Evolutionary conservation across 2,329 filamentous ascomycete genomes (phyloP).

Genomic region (Pestalotiopsis fici): DNA sequence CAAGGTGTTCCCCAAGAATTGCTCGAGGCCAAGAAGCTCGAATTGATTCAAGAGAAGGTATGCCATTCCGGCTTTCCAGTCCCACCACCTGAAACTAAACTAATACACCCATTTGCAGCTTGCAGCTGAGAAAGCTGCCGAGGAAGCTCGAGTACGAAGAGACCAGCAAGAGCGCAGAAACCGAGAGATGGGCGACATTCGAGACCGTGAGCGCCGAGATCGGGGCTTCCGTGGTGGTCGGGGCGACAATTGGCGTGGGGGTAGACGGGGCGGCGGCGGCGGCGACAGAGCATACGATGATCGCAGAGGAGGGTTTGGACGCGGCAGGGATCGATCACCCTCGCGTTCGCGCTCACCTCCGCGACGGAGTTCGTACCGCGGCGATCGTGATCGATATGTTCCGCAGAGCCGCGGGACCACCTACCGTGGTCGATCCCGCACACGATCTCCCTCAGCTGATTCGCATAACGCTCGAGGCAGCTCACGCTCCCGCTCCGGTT

Average conservation of each 20-base stretch:
- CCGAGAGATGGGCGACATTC: slow-evolving; percentile 66
- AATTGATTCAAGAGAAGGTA: slow-evolving; percentile 94
- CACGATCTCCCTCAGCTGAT: slow-evolving; percentile 34
- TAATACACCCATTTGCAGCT: slow-evolving; percentile 50
- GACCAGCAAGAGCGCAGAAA: slow-evolving; percentile 74
- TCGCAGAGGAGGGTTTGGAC: slow-evolving; percentile 45
- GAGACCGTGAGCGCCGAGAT: slow-evolving; percentile 64
- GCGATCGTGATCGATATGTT: slow-evolving; percentile 53
- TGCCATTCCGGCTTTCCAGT: slow-evolving; percentile 8
- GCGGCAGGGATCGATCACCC: slow-evolving; percentile 40
- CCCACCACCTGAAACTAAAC: not conserved
- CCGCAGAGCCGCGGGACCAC: slow-evolving; percentile 48
- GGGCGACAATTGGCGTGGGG: slow-evolving; percentile 53
- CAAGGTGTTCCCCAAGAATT: slow-evolving; percentile 94
- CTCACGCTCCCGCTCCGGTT: slow-evolving; percentile 27
- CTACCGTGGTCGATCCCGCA: slow-evolving; percentile 43
- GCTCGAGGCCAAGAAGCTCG: slow-evolving; percentile 92
- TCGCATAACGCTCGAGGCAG: slow-evolving; percentile 35
- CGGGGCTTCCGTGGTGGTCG: slow-evolving; percentile 51
- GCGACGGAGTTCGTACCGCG: slow-evolving; percentile 40
- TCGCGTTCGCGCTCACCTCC: slow-evolving; percentile 51
- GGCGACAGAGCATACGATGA: slow-evolving; percentile 51
- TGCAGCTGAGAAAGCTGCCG: slow-evolving; percentile 79
- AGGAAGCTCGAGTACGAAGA: slow-evolving; percentile 70
- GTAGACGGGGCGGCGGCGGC: slow-evolving; percentile 50